Conservation (phyloP, 83 land plant genomes). For the Picea engelmannii region DNA sequence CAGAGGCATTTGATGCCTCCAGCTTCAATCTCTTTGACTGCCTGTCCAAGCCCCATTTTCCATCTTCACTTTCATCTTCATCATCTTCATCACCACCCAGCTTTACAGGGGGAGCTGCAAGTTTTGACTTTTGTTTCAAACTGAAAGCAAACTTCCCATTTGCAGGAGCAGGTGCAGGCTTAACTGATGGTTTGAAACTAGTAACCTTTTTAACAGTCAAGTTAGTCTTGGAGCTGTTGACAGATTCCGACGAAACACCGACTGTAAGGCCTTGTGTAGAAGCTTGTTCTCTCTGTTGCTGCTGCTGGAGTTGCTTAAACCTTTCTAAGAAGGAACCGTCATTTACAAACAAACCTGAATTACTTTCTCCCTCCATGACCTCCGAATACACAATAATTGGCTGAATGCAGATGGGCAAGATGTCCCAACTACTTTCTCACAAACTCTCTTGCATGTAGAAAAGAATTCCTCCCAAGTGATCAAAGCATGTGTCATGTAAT, state of each 20-base stretch:
- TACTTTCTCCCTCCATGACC: constrained; percentile 44
- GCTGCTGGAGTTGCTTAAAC: constrained; percentile 87
- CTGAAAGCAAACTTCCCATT: constrained; percentile 96
- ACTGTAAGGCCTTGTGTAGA: constrained; percentile 8
- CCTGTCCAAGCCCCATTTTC: constrained; percentile 19
- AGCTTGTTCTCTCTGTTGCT: constrained; percentile 18
- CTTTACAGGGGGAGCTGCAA: constrained; percentile 71
- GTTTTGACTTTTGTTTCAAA: constrained; percentile 88
- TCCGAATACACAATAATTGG: background rate
- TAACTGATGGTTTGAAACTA: constrained; percentile 32
- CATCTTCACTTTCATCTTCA: constrained; percentile 30
- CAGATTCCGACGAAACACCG: constrained; percentile 17
- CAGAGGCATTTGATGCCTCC: constrained; percentile 31
- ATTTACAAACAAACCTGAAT: constrained; percentile 67
- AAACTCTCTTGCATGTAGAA: background rate
- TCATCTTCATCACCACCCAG: constrained; percentile 80
- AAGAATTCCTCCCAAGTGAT: background rate
- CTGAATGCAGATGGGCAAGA: background rate
- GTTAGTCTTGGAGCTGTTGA: constrained; percentile 8
- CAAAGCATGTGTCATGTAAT: constrained; percentile 14
- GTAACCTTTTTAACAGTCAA: constrained; percentile 21
- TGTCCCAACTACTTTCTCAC: background rate
- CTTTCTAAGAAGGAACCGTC: constrained; percentile 95
- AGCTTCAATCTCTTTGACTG: constrained; percentile 60
- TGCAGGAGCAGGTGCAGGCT: constrained; percentile 37